A percentile compares a stretch with the other conserved stretches of the same genome.
Evolutionary conservation across 164 flowering plant species (phyloP).

Genomic region (Litsea cubeba): DNA sequence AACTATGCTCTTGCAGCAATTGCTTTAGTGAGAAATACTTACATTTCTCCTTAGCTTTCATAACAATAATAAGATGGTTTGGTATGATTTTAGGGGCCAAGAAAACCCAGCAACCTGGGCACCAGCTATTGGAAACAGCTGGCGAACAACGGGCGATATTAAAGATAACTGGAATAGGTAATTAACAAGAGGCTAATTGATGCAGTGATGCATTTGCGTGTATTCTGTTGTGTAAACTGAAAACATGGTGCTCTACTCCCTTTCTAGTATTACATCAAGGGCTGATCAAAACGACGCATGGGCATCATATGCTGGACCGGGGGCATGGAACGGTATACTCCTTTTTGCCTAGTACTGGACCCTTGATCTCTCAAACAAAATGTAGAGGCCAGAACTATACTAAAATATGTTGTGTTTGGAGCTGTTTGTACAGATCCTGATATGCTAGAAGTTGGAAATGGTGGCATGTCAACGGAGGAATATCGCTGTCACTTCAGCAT

Average conservation of each 20-base stretch:
- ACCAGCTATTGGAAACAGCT: conserved; percentile 52
- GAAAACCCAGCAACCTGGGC: conserved; percentile 85
- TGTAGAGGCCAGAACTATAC: not conserved
- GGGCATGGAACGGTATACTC: conserved; percentile 71
- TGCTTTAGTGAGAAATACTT: not conserved
- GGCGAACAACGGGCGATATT: conserved; percentile 84
- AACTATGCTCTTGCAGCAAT: not conserved
- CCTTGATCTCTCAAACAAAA: not conserved
- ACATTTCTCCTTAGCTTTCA: not conserved
- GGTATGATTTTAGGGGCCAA: conserved; percentile 42
- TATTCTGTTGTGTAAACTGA: not conserved
- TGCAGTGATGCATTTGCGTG: not conserved
- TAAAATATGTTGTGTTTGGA: not conserved
- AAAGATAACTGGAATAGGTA: conserved; percentile 59
- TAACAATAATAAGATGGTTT: not conserved
- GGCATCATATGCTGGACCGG: conserved; percentile 76
- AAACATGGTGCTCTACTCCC: not conserved
- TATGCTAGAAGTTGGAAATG: conserved; percentile 93
- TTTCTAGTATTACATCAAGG: conserved; percentile 44
- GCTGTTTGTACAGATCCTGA: conserved; percentile 50
- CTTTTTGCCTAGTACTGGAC: not conserved
- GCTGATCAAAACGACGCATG: conserved; percentile 66
- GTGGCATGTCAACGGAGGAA: conserved; percentile 74
- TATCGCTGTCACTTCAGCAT: conserved; percentile 85
- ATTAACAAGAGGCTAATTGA: not conserved